These are phyloP conservation scores for Barbatosphaeria neglecta DNA, from an alignment of 495 filamentous ascomycete species.

Conservation along the genomic window DNA sequence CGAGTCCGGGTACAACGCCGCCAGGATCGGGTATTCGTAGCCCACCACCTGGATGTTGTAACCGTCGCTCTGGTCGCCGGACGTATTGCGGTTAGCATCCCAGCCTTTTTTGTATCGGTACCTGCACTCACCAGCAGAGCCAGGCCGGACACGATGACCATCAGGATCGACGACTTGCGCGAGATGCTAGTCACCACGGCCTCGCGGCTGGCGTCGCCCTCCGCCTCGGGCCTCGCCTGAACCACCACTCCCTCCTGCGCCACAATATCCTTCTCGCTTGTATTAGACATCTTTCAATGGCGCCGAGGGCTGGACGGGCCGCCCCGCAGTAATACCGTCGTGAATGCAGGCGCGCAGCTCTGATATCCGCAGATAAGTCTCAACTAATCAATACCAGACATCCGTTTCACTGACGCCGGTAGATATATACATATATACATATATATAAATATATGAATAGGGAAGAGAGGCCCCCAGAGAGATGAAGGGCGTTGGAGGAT, in stretches of 20 bases:
- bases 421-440: too few relatives aligned
- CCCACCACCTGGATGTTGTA: slow-evolving; percentile 34
- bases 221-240: neutral
- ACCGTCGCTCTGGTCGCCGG: too few relatives aligned
- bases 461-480: too few relatives aligned
- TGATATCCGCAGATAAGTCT: too few relatives aligned
- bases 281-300: neutral
- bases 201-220: neutral
- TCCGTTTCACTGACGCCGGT: too few relatives aligned
- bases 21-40: slow-evolving; percentile 30
- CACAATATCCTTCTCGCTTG: neutral
- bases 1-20: slow-evolving; percentile 16
- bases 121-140: slow-evolving; percentile 31
- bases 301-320: neutral
- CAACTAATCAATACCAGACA: too few relatives aligned
- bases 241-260: neutral
- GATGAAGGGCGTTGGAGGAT: too few relatives aligned
- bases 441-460: too few relatives aligned
- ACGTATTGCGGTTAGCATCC: too few relatives aligned
- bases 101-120: too few relatives aligned
- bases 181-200: neutral
- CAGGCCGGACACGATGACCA: slow-evolving; percentile 23
- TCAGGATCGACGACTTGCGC: slow-evolving; percentile 10
- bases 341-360: too few relatives aligned
- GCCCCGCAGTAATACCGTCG: too few relatives aligned